Conservation (phyloP, 2,329 filamentous ascomycete genomes). For the Metarhizium guizhouense region DNA sequence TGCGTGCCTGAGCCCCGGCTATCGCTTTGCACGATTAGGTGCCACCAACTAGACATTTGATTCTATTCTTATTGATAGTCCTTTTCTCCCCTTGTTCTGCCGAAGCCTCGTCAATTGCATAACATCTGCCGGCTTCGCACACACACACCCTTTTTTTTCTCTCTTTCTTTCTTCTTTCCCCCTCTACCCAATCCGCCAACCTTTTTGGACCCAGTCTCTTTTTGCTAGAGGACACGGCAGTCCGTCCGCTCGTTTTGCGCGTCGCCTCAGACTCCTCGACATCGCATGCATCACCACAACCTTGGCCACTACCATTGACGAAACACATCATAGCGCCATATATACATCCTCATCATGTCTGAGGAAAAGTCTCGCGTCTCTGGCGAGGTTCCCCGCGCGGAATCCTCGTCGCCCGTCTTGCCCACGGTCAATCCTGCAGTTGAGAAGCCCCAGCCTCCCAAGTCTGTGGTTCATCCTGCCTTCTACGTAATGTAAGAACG, state of each 20-base stretch:
- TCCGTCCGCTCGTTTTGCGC: conserved; percentile 31
- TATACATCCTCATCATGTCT: conserved; percentile 20
- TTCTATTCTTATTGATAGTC: neutral
- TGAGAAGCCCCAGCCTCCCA: conserved; percentile 60
- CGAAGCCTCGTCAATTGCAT: conserved; percentile 20
- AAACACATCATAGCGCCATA: neutral
- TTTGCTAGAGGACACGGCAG: conserved; percentile 18
- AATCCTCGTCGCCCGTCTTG: conserved; percentile 53
- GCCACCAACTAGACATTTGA: neutral
- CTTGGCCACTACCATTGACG: neutral
- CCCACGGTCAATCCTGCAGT: conserved; percentile 71
- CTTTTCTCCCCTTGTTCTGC: neutral
- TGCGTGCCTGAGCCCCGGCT: too few relatives aligned
- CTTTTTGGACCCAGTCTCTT: conserved; percentile 5
- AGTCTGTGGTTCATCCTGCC: conserved; percentile 64
- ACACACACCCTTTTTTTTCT: conserved; percentile 5
- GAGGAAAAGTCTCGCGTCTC: conserved; percentile 81
- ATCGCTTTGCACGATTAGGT: too few relatives aligned
- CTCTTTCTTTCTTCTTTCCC: conserved; percentile 11
- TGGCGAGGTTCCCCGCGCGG: conserved; percentile 59
- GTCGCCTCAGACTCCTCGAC: conserved; percentile 8
- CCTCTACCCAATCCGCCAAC: conserved; percentile 1
- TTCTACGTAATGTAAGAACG: conserved; percentile 65
- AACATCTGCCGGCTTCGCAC: conserved; percentile 8
- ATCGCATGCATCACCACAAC: neutral